Evolutionary conservation across 73 alveolate genomes (phyloP).

Genomic region (Symbiodinium natans): DNA sequence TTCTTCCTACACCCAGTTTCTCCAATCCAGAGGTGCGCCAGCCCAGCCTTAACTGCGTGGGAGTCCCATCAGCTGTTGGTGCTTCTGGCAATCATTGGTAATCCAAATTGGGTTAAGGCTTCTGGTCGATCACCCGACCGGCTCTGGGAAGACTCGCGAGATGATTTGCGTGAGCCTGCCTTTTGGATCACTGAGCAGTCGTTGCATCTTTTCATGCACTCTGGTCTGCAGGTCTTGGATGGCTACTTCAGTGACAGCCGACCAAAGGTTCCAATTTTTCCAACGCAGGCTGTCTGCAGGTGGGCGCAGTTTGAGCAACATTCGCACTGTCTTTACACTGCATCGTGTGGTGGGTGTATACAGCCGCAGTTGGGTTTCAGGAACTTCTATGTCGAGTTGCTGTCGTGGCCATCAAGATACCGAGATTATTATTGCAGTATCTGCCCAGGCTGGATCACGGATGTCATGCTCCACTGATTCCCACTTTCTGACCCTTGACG

Average conservation of each 20-base stretch:
- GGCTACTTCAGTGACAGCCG: constrained; percentile 59
- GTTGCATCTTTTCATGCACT: neutral
- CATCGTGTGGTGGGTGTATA: neutral
- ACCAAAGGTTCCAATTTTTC: constrained; percentile 63
- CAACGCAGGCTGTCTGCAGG: constrained; percentile 34
- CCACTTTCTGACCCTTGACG: too few relatives aligned
- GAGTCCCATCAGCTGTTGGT: neutral
- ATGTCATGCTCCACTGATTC: too few relatives aligned
- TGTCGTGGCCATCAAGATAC: constrained; percentile 73
- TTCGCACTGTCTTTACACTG: neutral
- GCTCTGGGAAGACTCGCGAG: constrained; percentile 80
- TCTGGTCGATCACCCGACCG: constrained; percentile 92
- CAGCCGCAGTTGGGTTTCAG: too few relatives aligned
- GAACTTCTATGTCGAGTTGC: constrained; percentile 36
- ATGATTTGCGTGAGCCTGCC: constrained; percentile 26
- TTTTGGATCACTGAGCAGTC: neutral
- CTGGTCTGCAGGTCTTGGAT: neutral
- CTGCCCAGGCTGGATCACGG: neutral
- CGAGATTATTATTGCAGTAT: constrained; percentile 52
- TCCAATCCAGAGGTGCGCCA: neutral
- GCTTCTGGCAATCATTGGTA: too few relatives aligned
- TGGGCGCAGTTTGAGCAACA: neutral
- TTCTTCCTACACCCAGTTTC: neutral
- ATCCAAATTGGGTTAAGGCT: too few relatives aligned
- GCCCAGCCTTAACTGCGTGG: neutral